phyloP scores from a whole-genome alignment of 1,284 basidiomycete genomes.

The Tausonia pullulans region DNA sequence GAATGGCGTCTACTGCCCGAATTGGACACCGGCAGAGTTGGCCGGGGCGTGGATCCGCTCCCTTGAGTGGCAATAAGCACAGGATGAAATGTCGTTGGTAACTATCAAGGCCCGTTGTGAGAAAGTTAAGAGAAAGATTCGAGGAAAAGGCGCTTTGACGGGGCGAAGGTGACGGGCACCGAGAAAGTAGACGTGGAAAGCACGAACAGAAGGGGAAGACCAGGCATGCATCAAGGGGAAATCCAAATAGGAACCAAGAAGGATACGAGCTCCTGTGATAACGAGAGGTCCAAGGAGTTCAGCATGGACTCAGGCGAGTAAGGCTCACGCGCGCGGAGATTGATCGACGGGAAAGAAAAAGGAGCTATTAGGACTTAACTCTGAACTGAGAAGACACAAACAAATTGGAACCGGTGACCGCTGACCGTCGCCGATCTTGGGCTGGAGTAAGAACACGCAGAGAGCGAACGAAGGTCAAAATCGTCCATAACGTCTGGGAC shows the following conservation, averaged over 20 bases:
- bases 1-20: conserved; percentile 61
- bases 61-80: conserved; percentile 50
- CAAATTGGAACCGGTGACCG: too few relatives aligned
- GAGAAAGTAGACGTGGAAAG: not conserved
- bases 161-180: too few relatives aligned
- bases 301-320: too few relatives aligned
- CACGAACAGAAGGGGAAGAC: not conserved
- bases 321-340: too few relatives aligned
- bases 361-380: too few relatives aligned
- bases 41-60: conserved; percentile 64
- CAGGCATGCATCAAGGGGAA: not conserved
- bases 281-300: too few relatives aligned
- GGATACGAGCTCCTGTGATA: not conserved
- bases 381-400: too few relatives aligned
- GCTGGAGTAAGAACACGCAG: not conserved
- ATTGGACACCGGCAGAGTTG: conserved; percentile 64
- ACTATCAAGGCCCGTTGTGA: not conserved
- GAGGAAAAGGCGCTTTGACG: too few relatives aligned
- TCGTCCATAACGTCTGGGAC: not conserved
- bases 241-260: not conserved
- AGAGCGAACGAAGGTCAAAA: not conserved
- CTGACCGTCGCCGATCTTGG: conserved; percentile 6
- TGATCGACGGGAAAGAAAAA: too few relatives aligned
- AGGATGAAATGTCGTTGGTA: too few relatives aligned
- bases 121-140: not conserved